phyloP scores from a whole-genome alignment of 768 basidiomycete genomes.

The Trametes meyenii region DNA sequence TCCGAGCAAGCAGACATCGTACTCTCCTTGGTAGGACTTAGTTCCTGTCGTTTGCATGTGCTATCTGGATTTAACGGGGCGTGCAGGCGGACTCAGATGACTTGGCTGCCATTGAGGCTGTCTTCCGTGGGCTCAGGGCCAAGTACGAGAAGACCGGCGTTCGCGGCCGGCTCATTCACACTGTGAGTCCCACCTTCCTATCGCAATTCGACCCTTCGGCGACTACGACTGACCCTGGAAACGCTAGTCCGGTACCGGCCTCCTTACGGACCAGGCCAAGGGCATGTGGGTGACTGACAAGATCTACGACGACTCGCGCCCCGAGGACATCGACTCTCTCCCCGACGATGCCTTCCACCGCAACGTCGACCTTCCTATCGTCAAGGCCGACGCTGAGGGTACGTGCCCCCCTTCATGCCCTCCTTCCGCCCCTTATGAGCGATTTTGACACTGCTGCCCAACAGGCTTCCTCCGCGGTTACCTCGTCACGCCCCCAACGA shows the following conservation, averaged over 20 bases:
- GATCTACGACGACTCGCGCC: constrained; percentile 53
- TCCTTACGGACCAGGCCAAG: constrained; percentile 46
- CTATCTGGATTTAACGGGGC: neutral
- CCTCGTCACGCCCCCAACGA: constrained; percentile 56
- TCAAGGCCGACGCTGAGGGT: constrained; percentile 53
- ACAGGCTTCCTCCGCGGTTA: constrained; percentile 54
- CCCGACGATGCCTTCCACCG: constrained; percentile 51
- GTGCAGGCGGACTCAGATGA: constrained; percentile 52
- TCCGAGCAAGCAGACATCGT: constrained; percentile 47
- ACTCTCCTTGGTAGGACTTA: constrained; percentile 21
- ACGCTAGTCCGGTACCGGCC: constrained; percentile 36
- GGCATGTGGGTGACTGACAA: constrained; percentile 43
- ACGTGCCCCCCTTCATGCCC: neutral
- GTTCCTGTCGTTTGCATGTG: no score
- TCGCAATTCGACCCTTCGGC: neutral
- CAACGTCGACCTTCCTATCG: constrained; percentile 50
- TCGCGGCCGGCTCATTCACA: constrained; percentile 58
- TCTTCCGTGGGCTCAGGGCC: constrained; percentile 55
- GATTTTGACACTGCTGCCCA: no score
- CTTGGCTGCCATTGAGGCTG: constrained; percentile 44
- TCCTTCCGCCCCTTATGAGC: neutral
- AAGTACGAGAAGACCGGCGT: constrained; percentile 44
- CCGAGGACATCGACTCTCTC: constrained; percentile 47
- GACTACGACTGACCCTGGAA: no score
- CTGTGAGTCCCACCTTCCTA: constrained; percentile 42